Evolutionary conservation across 305 asterid species (phyloP).

Genomic region (Rubia balearica): DNA sequence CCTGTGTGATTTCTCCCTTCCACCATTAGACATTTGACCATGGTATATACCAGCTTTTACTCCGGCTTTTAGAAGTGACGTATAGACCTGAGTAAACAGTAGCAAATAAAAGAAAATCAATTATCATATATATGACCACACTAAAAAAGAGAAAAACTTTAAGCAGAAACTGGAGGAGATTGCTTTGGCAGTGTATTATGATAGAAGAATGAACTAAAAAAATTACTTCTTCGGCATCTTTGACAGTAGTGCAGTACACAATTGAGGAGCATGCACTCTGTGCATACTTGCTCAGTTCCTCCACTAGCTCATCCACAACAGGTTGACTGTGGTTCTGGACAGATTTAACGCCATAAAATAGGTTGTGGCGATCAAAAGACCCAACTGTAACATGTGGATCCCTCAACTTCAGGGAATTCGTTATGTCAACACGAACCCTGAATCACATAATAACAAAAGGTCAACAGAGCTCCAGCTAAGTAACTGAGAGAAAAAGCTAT

Average conservation of each 20-base stretch:
- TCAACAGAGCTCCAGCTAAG: slow-evolving; percentile 17
- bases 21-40: slow-evolving; percentile 78
- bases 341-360: slow-evolving; percentile 71
- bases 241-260: slow-evolving; percentile 82
- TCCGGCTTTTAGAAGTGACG: slow-evolving; percentile 48
- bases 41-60: slow-evolving; percentile 79
- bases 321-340: slow-evolving; percentile 41
- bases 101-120: slow-evolving; percentile 15
- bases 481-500: slow-evolving; percentile 6
- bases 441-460: slow-evolving; percentile 8
- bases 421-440: slow-evolving; percentile 81
- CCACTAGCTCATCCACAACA: slow-evolving; percentile 61
- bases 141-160: not conserved
- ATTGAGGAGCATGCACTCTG: slow-evolving; percentile 56
- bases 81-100: slow-evolving; percentile 42
- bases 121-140: not conserved
- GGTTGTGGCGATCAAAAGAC: slow-evolving; percentile 85
- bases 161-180: not conserved
- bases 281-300: slow-evolving; percentile 44
- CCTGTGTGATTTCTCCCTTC: slow-evolving; percentile 85
- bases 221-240: slow-evolving; percentile 72
- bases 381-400: slow-evolving; percentile 70
- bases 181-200: not conserved
- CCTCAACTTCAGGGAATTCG: slow-evolving; percentile 62
- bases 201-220: not conserved